These are phyloP conservation scores for Starmerella asiatica DNA, from an alignment of 805 yeast genomes.

Conservation along the genomic window DNA sequence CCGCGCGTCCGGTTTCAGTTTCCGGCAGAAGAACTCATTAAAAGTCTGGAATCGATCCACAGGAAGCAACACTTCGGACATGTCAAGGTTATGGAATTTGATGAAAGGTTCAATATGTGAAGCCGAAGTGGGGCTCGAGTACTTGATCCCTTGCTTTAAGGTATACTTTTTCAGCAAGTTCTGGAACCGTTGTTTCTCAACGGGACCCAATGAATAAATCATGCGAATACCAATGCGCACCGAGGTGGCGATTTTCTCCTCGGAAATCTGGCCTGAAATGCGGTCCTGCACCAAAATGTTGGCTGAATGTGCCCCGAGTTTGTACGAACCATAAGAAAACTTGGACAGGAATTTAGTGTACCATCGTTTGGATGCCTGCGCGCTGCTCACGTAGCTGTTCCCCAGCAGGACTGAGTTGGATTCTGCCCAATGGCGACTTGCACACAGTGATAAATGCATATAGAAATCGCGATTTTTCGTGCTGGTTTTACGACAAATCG, in stretches of 20 bases:
- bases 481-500: conserved; percentile 46
- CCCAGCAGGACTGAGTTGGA: conserved; percentile 46
- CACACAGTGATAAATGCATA: conserved; percentile 81
- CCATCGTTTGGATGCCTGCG: conserved; percentile 80
- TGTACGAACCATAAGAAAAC: conserved; percentile 76
- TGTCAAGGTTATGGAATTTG: conserved; percentile 66
- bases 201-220: conserved; percentile 67
- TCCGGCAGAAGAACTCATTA: conserved; percentile 80
- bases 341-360: conserved; percentile 69
- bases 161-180: conserved; percentile 54
- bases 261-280: conserved; percentile 72
- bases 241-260: conserved; percentile 82
- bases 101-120: conserved; percentile 63
- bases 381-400: conserved; percentile 61
- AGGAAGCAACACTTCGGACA: conserved; percentile 51
- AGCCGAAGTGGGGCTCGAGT: conserved; percentile 56
- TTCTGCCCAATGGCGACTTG: conserved; percentile 56
- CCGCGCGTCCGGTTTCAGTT: conserved; percentile 57
- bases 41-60: conserved; percentile 47
- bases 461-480: conserved; percentile 25
- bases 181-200: conserved; percentile 72
- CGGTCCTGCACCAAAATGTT: conserved; percentile 90
- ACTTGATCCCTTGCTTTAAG: conserved; percentile 70
- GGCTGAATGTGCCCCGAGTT: conserved; percentile 79
- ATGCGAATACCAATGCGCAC: conserved; percentile 79